Evolutionary conservation across 2,329 filamentous ascomycete genomes (phyloP).

Genomic region (Colletotrichum spaethianum): DNA sequence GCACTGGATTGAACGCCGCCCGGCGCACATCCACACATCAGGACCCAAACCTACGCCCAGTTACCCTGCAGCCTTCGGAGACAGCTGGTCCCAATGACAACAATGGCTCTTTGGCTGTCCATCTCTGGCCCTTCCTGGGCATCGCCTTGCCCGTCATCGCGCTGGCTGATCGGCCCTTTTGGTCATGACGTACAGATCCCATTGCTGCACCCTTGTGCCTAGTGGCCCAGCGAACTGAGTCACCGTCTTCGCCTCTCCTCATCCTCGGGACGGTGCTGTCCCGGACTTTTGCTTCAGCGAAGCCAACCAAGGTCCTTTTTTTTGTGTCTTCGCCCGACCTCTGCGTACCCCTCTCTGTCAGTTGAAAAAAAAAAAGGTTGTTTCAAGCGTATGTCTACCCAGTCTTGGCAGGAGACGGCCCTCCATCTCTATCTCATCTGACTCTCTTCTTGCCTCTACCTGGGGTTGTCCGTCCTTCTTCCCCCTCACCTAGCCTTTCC

Average conservation of each 20-base stretch:
- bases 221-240: background rate
- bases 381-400: constrained; percentile 8
- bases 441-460: background rate
- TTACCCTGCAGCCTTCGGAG: constrained; percentile 3
- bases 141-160: constrained; percentile 23
- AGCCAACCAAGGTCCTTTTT: background rate
- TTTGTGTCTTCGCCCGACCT: background rate
- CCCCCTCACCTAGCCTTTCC: constrained; percentile 8
- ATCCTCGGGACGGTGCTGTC: constrained; percentile 8
- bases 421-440: constrained; percentile 22
- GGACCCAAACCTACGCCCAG: background rate
- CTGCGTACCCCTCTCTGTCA: background rate
- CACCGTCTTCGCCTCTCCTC: constrained; percentile 3
- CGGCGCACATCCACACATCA: background rate
- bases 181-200: constrained; percentile 24
- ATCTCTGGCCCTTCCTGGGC: background rate
- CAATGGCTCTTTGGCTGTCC: constrained; percentile 3
- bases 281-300: constrained; percentile 6
- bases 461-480: background rate
- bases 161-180: constrained; percentile 31
- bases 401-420: constrained; percentile 20
- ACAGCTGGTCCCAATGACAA: background rate
- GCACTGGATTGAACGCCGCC: background rate
- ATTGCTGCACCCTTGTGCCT: constrained; percentile 10
- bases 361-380: background rate